Evolutionary conservation across 345 rosid species (phyloP).

Genomic region (Rhodamnia rubescens): DNA sequence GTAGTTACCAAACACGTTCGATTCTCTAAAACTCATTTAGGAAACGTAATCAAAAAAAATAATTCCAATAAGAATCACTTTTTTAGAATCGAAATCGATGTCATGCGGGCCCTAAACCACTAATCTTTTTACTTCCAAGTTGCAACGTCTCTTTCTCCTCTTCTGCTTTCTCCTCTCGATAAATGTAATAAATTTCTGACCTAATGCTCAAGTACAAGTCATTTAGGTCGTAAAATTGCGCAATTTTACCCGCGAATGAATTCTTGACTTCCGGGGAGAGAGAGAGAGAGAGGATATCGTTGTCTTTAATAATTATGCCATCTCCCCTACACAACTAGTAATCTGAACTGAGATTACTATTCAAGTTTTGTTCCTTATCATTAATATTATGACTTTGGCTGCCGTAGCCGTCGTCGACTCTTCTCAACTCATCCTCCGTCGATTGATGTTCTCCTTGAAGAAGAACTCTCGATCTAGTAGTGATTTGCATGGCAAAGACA

Average conservation of each 20-base stretch:
- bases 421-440: background rate
- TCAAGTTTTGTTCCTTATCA: background rate
- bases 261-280: background rate
- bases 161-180: background rate
- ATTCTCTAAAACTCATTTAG: no score
- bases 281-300: background rate
- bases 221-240: background rate
- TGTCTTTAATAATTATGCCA: background rate
- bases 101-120: no score
- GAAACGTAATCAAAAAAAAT: no score
- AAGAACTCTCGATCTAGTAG: background rate
- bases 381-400: background rate
- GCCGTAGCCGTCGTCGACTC: accelerated
- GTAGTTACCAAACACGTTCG: no score
- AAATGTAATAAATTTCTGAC: background rate
- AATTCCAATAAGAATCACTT: no score
- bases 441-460: no score
- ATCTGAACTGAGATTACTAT: background rate
- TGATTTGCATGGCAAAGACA: background rate
- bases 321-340: background rate
- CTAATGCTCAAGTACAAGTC: background rate
- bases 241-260: background rate
- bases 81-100: no score
- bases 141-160: background rate
- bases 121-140: background rate